These are phyloP conservation scores for Termitomyces sp. DNA, from an alignment of 768 basidiomycete genomes.

Conservation along the genomic window DNA sequence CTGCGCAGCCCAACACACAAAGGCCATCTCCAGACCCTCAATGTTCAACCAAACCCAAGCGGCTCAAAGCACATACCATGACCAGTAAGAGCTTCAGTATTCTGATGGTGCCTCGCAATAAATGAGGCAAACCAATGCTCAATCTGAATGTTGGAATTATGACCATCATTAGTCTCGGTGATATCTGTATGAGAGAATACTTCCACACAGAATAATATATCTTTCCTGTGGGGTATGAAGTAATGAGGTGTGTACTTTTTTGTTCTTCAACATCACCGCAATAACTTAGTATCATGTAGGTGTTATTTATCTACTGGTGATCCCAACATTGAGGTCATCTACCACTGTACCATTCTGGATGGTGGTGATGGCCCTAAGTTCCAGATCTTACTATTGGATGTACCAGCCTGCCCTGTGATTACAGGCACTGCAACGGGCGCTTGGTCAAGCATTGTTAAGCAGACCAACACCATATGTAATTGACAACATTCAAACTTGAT, in stretches of 20 bases:
- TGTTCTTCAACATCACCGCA: neutral
- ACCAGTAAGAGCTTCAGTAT: constrained; percentile 67
- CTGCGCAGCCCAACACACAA: constrained; percentile 20
- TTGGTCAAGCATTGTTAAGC: constrained; percentile 80
- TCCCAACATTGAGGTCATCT: constrained; percentile 62
- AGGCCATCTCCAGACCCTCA: constrained; percentile 30
- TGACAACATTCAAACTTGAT: constrained; percentile 84
- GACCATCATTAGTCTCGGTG: constrained; percentile 73
- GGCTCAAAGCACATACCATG: constrained; percentile 78
- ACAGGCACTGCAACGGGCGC: constrained; percentile 88
- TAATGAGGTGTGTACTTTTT: constrained; percentile 54
- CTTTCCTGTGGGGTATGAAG: constrained; percentile 84
- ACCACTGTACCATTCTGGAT: constrained; percentile 80
- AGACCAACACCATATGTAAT: constrained; percentile 77
- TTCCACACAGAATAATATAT: constrained; percentile 89
- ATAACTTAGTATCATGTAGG: constrained; percentile 30
- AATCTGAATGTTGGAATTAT: constrained; percentile 85
- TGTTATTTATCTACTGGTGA: constrained; percentile 78
- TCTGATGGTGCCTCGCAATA: constrained; percentile 76
- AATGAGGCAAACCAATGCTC: constrained; percentile 63
- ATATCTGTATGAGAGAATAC: constrained; percentile 78
- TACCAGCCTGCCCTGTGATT: constrained; percentile 66
- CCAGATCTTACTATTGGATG: constrained; percentile 74
- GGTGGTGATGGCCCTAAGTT: constrained; percentile 86
- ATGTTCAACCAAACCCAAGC: constrained; percentile 66